These are phyloP conservation scores for Cucurbitaria berberidis DNA, from an alignment of 2,329 filamentous ascomycete species.

Conservation along the genomic window DNA sequence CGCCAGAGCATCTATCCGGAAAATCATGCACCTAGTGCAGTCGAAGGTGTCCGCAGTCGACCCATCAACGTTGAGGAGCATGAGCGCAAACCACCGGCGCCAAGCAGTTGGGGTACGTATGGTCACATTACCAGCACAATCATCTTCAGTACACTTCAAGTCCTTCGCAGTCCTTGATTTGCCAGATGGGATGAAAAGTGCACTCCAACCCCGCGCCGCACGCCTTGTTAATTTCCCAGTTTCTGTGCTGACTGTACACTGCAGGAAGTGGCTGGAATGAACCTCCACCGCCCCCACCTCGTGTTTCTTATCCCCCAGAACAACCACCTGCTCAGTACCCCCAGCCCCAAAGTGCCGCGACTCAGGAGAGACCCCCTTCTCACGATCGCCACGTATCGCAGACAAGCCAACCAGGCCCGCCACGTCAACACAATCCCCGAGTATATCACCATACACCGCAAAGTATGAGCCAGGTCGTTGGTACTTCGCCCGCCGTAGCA, in stretches of 20 bases:
- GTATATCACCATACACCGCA: slow-evolving; percentile 41
- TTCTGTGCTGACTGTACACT: not conserved
- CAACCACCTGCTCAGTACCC: slow-evolving; percentile 29
- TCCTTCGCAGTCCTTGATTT: slow-evolving; percentile 1
- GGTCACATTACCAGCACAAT: not conserved
- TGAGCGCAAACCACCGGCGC: slow-evolving; percentile 37
- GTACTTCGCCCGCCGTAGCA: slow-evolving; percentile 25
- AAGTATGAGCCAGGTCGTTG: slow-evolving; percentile 36
- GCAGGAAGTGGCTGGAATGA: slow-evolving; percentile 27
- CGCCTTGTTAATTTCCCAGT: not conserved
- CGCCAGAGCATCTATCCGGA: slow-evolving; percentile 34
- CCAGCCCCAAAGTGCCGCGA: slow-evolving; percentile 17
- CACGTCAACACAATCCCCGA: slow-evolving; percentile 38
- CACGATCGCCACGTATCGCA: slow-evolving; percentile 32
- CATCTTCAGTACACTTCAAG: slow-evolving; percentile 1
- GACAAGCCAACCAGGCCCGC: slow-evolving; percentile 18
- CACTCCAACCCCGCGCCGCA: slow-evolving; percentile 4
- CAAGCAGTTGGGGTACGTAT: slow-evolving; percentile 23
- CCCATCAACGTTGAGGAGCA: slow-evolving; percentile 56
- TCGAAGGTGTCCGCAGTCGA: slow-evolving; percentile 55
- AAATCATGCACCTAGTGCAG: slow-evolving; percentile 14
- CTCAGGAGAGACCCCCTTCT: slow-evolving; percentile 27
- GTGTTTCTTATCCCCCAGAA: slow-evolving; percentile 31
- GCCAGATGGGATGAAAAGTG: slow-evolving; percentile 7
- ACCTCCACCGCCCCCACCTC: slow-evolving; percentile 20